phyloP scores from a whole-genome alignment of 352 stramenopile species.

The Phytopythium kandeliae region DNA sequence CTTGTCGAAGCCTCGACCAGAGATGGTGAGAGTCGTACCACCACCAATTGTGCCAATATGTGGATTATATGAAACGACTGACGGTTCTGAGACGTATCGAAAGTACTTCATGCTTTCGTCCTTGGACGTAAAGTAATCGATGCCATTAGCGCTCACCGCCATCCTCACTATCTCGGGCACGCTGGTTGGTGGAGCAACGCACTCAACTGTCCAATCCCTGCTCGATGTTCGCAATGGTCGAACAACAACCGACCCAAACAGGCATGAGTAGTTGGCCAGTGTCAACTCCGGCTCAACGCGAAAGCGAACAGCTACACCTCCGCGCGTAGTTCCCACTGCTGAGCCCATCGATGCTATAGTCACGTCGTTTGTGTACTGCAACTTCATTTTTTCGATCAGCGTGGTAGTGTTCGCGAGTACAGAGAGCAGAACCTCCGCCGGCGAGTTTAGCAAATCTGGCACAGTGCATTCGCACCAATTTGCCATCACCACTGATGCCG shows the following conservation, averaged over 20 bases:
- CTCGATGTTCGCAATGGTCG: background rate
- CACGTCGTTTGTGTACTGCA: background rate
- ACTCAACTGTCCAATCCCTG: slow-evolving; percentile 18
- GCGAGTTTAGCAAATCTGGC: slow-evolving; percentile 3
- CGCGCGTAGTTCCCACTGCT: background rate
- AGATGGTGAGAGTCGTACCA: slow-evolving; percentile 26
- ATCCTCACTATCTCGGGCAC: slow-evolving; percentile 9
- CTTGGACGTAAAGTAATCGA: slow-evolving; percentile 26
- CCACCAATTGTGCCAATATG: slow-evolving; percentile 21
- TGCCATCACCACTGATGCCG: slow-evolving; percentile 1
- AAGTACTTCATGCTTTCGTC: slow-evolving; percentile 11
- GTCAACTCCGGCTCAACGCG: background rate
- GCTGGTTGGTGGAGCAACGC: slow-evolving; percentile 13
- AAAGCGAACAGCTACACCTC: slow-evolving; percentile 2
- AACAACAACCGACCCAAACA: slow-evolving; percentile 16
- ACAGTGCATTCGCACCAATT: slow-evolving; percentile 15
- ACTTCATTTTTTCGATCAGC: background rate
- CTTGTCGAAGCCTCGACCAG: slow-evolving; percentile 20
- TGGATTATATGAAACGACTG: slow-evolving; percentile 20
- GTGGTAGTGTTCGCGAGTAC: background rate
- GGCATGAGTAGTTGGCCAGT: slow-evolving; percentile 16
- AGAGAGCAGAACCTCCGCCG: slow-evolving; percentile 11
- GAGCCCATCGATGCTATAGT: background rate
- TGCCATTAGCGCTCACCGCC: slow-evolving; percentile 30
- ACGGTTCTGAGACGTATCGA: slow-evolving; percentile 15